These are phyloP conservation scores for Tetrahymena borealis DNA, from an alignment of 73 alveolate genomes.

Conservation along the genomic window DNA sequence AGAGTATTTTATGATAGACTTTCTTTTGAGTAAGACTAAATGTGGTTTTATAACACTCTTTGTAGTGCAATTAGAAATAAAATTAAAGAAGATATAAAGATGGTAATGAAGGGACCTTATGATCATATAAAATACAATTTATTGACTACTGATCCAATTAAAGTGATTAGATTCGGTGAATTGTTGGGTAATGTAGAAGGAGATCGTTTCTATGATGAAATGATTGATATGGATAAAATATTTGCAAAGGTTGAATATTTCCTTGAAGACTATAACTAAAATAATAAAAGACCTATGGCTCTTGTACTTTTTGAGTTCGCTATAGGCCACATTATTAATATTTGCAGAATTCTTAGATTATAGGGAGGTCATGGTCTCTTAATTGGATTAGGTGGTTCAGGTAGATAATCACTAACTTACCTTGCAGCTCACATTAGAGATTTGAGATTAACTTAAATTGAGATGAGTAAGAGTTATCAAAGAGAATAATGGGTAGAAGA, in stretches of 20 bases:
- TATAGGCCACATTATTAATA: conserved; percentile 62
- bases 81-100: conserved; percentile 59
- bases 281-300: conserved; percentile 53
- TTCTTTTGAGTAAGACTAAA: conserved; percentile 41
- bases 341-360: conserved; percentile 57
- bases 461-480: conserved; percentile 51
- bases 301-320: conserved; percentile 73
- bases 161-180: conserved; percentile 52
- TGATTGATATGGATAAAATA: conserved; percentile 4
- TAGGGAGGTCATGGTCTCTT: conserved; percentile 72
- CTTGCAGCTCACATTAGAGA: conserved; percentile 57
- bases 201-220: conserved; percentile 16
- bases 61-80: conserved; percentile 9
- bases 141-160: conserved; percentile 31
- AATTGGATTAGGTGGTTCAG: conserved; percentile 80
- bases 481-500: conserved; percentile 72
- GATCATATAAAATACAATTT: conserved; percentile 54
- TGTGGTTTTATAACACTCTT: conserved; percentile 9
- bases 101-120: conserved; percentile 57
- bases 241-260: conserved; percentile 24
- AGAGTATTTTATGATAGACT: conserved; percentile 87
- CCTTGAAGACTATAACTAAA: conserved; percentile 59
- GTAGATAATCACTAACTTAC: conserved; percentile 55
- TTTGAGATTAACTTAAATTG: conserved; percentile 42
- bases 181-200: conserved; percentile 39